Evolutionary conservation across 345 rosid genomes (phyloP), one percentile per base, ranked within the genome.

Genomic region (Toxicodendron radicans): DNA sequence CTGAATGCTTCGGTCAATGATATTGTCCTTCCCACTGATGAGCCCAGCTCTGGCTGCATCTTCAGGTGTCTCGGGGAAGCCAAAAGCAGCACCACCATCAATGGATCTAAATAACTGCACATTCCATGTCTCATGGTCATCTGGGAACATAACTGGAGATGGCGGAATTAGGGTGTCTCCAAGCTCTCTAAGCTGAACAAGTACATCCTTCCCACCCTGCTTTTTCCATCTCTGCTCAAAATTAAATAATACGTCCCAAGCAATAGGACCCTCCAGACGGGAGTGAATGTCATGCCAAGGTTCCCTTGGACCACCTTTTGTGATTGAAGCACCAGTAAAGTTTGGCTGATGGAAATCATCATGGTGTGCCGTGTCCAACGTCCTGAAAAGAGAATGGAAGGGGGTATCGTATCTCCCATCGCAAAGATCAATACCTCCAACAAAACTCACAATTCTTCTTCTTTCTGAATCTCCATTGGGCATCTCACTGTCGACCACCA

Each of bases 201-300:
- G 90, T 63, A 95, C 46, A 75, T 93, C 95, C 84, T 89, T 93
- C 46, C 95, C 92, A 0, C 99, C 99, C 85, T 95, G 99, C 87
- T 85, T 85, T 72, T 75, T 91, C 99, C 99, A 93, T 79, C 99
- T 86, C 83, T 93, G 99, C 84, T 93, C 99, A 72, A 95, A 95
- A 67, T 95, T 95, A 70, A 82, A 93, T 80, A 95, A 73, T 10
- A 95, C 98, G 66, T 95, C 99, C 99, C 99, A 95, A 17, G 99
- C 99, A 70, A 95, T 77, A 35, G 97, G 97, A 73, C 99, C 99
- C 84, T 95, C 99, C 17, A 95, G 96, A 51, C 94, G 89, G 54
- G 92, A 95, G 72, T 95, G 99, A 73, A 93, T 93, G 77, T 93
- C 99, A 65, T 95, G 99, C 99, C 99, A 95, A 9, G 99, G 99